These are phyloP conservation scores for Magnolia officinalis DNA, from an alignment of 164 flowering plant species.

Conservation along the genomic window DNA sequence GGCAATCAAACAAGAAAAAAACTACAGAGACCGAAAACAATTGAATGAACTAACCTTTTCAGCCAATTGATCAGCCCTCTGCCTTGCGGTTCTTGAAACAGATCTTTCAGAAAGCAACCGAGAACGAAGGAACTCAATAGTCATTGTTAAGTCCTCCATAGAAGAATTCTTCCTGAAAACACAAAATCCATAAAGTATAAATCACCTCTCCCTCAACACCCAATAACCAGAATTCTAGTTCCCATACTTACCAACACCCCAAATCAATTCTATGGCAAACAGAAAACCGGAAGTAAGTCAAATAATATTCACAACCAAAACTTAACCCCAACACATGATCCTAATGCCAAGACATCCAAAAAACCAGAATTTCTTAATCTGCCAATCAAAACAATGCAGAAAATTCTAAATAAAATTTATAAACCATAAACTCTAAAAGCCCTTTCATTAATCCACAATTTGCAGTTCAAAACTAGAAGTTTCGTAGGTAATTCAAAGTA, in stretches of 20 bases:
- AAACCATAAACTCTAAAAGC: too few relatives aligned
- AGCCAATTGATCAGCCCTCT: constrained; percentile 81
- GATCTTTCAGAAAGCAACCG: constrained; percentile 84
- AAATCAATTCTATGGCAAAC: neutral
- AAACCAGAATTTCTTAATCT: too few relatives aligned
- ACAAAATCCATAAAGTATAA: neutral
- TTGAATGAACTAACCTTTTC: constrained; percentile 45
- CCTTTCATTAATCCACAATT: too few relatives aligned
- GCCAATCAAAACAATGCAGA: too few relatives aligned
- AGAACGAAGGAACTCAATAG: constrained; percentile 84
- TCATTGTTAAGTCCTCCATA: constrained; percentile 68
- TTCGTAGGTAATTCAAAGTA: too few relatives aligned
- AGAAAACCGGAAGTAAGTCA: neutral
- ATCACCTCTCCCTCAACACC: neutral
- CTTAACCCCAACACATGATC: neutral
- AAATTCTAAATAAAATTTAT: too few relatives aligned
- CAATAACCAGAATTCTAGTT: neutral
- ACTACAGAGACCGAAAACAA: constrained; percentile 1
- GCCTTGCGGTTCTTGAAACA: constrained; percentile 67
- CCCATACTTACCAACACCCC: neutral
- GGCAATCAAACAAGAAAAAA: neutral
- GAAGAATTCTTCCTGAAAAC: constrained; percentile 25
- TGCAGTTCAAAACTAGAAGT: too few relatives aligned
- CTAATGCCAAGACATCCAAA: too few relatives aligned
- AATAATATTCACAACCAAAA: too few relatives aligned